phyloP scores from a whole-genome alignment of 345 rosid genomes.

The Citrus unshiu region DNA sequence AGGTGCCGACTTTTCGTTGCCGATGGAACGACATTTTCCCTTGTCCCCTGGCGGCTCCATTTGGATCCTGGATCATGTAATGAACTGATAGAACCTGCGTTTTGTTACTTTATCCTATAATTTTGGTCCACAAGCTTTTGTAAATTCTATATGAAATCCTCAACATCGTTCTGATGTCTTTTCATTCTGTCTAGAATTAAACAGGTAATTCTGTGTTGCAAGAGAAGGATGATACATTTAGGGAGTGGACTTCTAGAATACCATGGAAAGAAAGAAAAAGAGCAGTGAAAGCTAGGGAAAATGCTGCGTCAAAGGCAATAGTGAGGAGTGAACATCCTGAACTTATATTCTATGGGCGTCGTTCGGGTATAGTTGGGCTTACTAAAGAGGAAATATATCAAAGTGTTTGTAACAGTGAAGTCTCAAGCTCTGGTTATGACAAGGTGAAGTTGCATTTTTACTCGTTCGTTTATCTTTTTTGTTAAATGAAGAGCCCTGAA shows the following conservation, averaged over 20 bases:
- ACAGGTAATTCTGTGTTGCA: conserved; percentile 47
- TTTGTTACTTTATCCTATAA: conserved; percentile 1
- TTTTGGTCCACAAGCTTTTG: not conserved
- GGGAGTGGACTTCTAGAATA: conserved; percentile 78
- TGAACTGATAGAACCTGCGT: conserved; percentile 1
- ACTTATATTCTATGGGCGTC: conserved; percentile 66
- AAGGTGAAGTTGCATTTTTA: conserved; percentile 45
- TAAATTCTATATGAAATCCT: not conserved
- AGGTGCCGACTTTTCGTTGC: conserved; percentile 79
- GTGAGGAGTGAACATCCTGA: conserved; percentile 45
- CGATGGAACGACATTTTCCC: conserved; percentile 73
- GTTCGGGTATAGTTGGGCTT: conserved; percentile 74
- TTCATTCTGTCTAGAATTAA: conserved; percentile 37
- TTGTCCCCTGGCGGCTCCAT: conserved; percentile 40
- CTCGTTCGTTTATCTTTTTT: not conserved
- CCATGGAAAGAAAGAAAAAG: conserved; percentile 88
- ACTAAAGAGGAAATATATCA: conserved; percentile 48
- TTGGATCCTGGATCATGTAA: conserved; percentile 37
- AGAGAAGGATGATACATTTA: conserved; percentile 37
- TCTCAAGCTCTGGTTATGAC: conserved; percentile 57
- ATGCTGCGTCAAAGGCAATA: conserved; percentile 22
- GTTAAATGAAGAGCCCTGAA: not conserved
- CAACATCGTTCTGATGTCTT: conserved; percentile 21
- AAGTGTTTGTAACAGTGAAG: conserved; percentile 28
- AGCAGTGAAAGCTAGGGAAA: conserved; percentile 45